Base-by-base conservation (phyloP, 1,284 basidiomycete species). In the Neolentinus lepideus region DNA sequence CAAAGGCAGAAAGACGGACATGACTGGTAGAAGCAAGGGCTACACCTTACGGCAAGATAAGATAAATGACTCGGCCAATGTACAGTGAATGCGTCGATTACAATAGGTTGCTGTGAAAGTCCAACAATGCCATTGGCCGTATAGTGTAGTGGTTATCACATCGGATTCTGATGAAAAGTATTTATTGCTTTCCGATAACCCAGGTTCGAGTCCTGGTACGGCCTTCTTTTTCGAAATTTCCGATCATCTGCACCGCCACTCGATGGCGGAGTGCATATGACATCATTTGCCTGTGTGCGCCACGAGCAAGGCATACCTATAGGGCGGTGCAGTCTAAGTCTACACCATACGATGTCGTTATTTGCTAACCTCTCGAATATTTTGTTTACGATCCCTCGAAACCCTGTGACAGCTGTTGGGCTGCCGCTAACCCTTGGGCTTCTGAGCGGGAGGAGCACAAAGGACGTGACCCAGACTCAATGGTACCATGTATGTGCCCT, bases 1-100 rank as follows among this genome's bases (percentile, higher is more conserved):
- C 59, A 90, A 71, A 53, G 83, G 83, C 48, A 89, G 67, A 66
- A 88, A 87, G 55, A 75, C 71, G 55, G 78, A 69, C 83, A 85
- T 84, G 53, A 35, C 52, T 50, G 31, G 48, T 19, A 4, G n/a
- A 43, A 4, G 38, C 38, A n/a, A 50, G 25, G 22, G 8, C 45
- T 47, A 8, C 12, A 11, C 47, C 4, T 22, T 43, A 46, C 35
- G 24, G 53, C 56, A 53, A 55, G 24, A 57, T 54, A 56, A 59
- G 48, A 16, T 19, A 56, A 36, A 52, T 54, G 51, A 55, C 46
- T 59, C 51, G 53, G 38, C 46, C 50, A 53, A 46, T 25, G 33
- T 29, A 14, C 19, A 25, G n/a, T 45, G 25, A 12, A 27, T 21
- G 16, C 24, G 2, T 36, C 24, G 25, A 25, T 38, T 26, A 6